These are phyloP conservation scores for Rhododendron ferrugineum DNA, from an alignment of 148 eudicot species.

Conservation along the genomic window DNA sequence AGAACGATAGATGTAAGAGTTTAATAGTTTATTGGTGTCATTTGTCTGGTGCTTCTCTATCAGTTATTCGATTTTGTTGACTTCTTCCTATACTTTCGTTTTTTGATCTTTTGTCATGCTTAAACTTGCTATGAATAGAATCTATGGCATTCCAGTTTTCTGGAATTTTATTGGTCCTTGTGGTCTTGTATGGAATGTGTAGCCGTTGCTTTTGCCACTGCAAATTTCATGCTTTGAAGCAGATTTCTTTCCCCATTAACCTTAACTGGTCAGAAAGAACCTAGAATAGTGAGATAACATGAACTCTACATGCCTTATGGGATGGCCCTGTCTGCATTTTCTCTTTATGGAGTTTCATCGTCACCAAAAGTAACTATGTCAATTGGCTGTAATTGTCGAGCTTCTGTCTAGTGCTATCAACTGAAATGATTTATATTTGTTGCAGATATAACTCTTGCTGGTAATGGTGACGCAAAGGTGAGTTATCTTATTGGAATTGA, in stretches of 20 bases:
- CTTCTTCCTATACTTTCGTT: not conserved
- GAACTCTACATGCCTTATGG: not conserved
- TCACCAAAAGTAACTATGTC: not conserved
- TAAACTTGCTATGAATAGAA: not conserved
- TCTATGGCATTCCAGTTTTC: not conserved
- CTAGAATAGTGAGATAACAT: too few relatives aligned
- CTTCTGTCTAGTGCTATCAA: not conserved
- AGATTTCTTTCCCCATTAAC: not conserved
- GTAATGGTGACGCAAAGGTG: constrained; percentile 1
- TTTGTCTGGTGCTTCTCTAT: not conserved
- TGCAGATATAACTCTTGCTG: constrained; percentile 7
- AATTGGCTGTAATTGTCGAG: not conserved
- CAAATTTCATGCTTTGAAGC: not conserved
- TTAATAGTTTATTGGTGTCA: not conserved
- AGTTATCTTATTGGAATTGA: constrained; percentile 1
- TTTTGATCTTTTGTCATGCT: not conserved
- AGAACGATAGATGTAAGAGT: not conserved
- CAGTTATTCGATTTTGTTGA: not conserved
- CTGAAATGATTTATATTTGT: constrained; percentile 2
- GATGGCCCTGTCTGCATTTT: not conserved
- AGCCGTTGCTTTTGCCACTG: not conserved
- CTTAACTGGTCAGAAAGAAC: not conserved
- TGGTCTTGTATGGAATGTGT: not conserved
- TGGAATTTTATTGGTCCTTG: not conserved
- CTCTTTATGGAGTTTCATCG: not conserved